Evolutionary conservation across 768 basidiomycete species (phyloP).

Genomic region (Cystofilobasidium macerans): DNA sequence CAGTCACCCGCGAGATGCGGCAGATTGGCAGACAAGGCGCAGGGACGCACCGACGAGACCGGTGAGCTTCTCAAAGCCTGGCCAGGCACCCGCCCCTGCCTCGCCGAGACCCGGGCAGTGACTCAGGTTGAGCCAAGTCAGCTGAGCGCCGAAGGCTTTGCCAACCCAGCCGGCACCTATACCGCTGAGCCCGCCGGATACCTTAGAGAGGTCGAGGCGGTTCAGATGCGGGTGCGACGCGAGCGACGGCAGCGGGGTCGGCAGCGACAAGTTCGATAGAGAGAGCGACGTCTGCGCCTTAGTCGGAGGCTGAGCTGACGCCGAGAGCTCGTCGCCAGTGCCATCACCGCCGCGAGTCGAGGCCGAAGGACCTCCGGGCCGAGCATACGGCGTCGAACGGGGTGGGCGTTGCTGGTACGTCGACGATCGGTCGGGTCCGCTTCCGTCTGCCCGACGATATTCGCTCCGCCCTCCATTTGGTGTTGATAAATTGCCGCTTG

Average conservation of each 20-base stretch:
- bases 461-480: background rate
- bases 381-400: background rate
- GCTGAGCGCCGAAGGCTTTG: constrained; percentile 13
- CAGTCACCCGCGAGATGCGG: background rate
- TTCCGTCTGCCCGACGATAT: background rate
- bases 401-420: background rate
- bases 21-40: background rate
- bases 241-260: background rate
- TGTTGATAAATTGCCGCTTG: too few species aligned
- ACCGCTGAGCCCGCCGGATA: background rate
- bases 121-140: constrained; percentile 23
- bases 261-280: background rate
- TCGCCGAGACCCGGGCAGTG: background rate
- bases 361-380: background rate
- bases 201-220: constrained; percentile 18
- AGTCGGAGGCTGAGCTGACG: background rate
- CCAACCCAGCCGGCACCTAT: constrained; percentile 24
- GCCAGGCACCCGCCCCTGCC: background rate
- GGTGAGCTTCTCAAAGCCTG: constrained; percentile 21
- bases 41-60: constrained; percentile 20
- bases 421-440: background rate
- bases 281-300: constrained; percentile 9
- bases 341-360: background rate
- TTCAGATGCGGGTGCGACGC: constrained; percentile 11
- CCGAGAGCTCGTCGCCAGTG: background rate